Conservation (phyloP, 2,329 filamentous ascomycete species). For the Diaporthe australafricana region DNA sequence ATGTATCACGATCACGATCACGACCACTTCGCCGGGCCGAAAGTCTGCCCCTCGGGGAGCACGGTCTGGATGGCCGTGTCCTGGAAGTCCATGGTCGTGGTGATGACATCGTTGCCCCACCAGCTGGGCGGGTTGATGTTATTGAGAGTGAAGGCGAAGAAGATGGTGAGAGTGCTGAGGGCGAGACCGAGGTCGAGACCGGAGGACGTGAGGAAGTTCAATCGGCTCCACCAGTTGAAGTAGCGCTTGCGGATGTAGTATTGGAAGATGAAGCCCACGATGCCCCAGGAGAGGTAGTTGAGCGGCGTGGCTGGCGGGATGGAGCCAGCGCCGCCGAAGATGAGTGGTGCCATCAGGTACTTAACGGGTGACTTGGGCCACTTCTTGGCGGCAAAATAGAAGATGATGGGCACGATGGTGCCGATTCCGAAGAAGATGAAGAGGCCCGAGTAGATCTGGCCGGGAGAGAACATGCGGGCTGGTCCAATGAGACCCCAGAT, state of each 20-base stretch:
- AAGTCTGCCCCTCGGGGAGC: constrained; percentile 65
- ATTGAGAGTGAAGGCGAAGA: constrained; percentile 75
- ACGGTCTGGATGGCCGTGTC: constrained; percentile 68
- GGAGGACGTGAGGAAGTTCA: constrained; percentile 79
- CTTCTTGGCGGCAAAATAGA: constrained; percentile 62
- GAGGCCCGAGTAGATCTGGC: constrained; percentile 70
- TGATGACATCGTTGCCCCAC: constrained; percentile 75
- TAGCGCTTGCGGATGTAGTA: constrained; percentile 72
- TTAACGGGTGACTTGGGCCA: constrained; percentile 63
- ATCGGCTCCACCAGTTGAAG: constrained; percentile 78
- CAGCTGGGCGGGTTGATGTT: constrained; percentile 72
- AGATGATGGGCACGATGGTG: constrained; percentile 61
- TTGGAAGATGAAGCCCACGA: constrained; percentile 79
- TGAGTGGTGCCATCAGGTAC: constrained; percentile 71
- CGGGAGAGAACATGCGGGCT: constrained; percentile 71
- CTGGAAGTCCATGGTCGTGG: constrained; percentile 70
- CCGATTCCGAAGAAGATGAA: constrained; percentile 71
- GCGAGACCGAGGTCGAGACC: constrained; percentile 77
- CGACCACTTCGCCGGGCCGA: constrained; percentile 69
- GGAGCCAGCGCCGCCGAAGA: constrained; percentile 68
- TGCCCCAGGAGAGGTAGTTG: constrained; percentile 80
- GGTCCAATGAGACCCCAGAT: constrained; percentile 77
- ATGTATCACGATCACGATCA: constrained; percentile 52
- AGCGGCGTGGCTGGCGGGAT: constrained; percentile 78
- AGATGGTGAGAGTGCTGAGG: constrained; percentile 75